Evolutionary conservation across 2,329 filamentous ascomycete species (phyloP), one percentile per base, ranked within the genome.

Genomic region (Volutella citrinella): DNA sequence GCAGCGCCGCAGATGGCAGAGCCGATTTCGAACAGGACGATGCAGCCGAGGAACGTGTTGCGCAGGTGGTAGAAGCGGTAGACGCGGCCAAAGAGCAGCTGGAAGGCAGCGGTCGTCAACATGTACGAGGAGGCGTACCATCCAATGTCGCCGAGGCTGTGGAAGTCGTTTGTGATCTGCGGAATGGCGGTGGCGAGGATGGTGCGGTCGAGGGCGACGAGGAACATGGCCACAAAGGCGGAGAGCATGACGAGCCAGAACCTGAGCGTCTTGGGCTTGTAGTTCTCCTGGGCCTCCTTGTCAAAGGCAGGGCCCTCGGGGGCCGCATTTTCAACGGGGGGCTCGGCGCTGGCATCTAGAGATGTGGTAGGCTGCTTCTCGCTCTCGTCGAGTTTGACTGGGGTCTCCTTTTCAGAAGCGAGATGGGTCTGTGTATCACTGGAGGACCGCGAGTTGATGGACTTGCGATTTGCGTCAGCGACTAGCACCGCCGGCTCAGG

Each of bases 61-160:
- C 73, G 70, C 42, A 71, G 59, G 36, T 69, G 63, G 45, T 75
- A 78, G 43, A 73, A 73, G 42, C 66, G 69, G 52, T 75, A 78
- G 23, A 78, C 63, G 23, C 72, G 64, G 7, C 74, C 74, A 48
- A 72, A 77, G 8, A 76, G 49, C 5, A 75, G 61, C 46, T 76
- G 70, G 14, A 57, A 62, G n/a, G 72, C 72, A 7, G 73, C 69
- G 4, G 74, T 74, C 10, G 76, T 78, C 43, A 82, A 61, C 65
- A 80, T 73, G 52, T 80, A 79, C 2, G 75, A 69, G 22, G 74
- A 76, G 6, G 73, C 76, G 53, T 82, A 82, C 78, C 78, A 82
- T 32, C 76, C 76, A 36, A 82, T 75, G 41, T 82, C 78, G 3
- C 70, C 69, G 3, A 80, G 57, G 32, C 74, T 73, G 28, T 73